Base-by-base conservation (phyloP, 73 alveolate genomes). In the Paramecium tetraurelia region DNA sequence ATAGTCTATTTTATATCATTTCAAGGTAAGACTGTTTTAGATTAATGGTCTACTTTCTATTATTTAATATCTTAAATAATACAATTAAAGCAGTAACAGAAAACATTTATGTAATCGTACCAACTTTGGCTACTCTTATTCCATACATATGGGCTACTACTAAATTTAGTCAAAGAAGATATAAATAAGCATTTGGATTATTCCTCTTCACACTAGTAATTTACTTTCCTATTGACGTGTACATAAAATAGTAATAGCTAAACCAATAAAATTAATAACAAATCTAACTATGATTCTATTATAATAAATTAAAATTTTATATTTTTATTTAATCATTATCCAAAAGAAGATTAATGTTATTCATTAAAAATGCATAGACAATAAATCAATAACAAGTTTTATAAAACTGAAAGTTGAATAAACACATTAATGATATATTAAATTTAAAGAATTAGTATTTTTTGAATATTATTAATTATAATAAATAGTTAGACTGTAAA, bases 21-120 rank as follows among this genome's bases (percentile, higher is more conserved):
- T 80, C 90, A 41, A 80, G 72, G 46, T 80, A 80, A 48, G 90
- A 80, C 20, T 80, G 90, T 22, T 80, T 80, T 35, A 80, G 90
- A 46, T 46, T 80, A 9, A 80, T 80, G 90, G 57, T 80, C 1
- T 80, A 80, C 24, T 80, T 80, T 48, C 14, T 40, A 22, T 22
- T 40, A 20, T 80, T 80, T 16, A 22, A 80, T 20, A 7, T 80
- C 8, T 24, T 44, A 5, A 80, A 80, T 44, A 80, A 80, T 48
- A 44, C 72, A 11, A 80, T 80, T 80, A 80, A 41, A 80, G 48
- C 87, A 75, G 38, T 38, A 12, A 75, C 18, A 21, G 33, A 29
- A 12, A 38, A 75, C 38, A 5, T 41, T 2, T 29, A 38, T 75
- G 59, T n/a, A 75, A 38, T 75, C 35, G 38, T 75, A 35, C 68